Base-by-base conservation (phyloP, 441 rosid species). In the Brassica balearica region DNA sequence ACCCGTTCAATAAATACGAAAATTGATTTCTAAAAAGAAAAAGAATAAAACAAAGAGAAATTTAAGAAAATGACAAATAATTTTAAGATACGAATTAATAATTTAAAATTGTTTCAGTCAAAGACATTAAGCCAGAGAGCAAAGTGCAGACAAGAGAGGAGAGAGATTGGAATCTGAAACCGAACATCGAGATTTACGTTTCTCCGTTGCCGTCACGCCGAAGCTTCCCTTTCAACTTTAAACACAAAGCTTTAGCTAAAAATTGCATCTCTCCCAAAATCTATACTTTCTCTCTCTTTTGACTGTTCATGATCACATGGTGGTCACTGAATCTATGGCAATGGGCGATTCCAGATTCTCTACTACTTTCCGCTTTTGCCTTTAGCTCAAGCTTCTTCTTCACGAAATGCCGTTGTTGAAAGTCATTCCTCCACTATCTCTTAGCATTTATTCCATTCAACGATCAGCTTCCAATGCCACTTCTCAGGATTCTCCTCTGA, bases 121-220 rank as follows among this genome's bases (percentile, higher is more conserved):
- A 79, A 78, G 69, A 46, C 17, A 8, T 11, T 34, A 38, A 69
- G 75, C 67, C 51, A 77, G 64, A 71, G 27, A 41, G 72, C 48
- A 32, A 71, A 77, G 80, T 25, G 12, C 11, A 69, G 72, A 51
- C 17, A 14, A 53, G 58, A 71, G 32, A 27, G 3, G 25, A 23
- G 25, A 23, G 25, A 73, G 25, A 23, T 27, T 27, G 27, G 27
- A 25, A 25, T 25, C 78, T 79, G 75, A 69, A 73, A 79, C 82
- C 55, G 74, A 73, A 23, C 78, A 68, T 79, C 78, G 82, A 79
- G 17, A 15, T 15, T 15, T 74, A 79, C 82, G 78, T 79, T 74
- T 79, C 82, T 74, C 78, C 82, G 82, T 73, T 73, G 22, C 65
- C 78, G 74, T 79, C 66, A 79, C 82, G 82, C 61, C 78, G 78